A percentile compares a stretch with the other conserved stretches of the same genome.
Evolutionary conservation across 2,329 filamentous ascomycete species (phyloP).

Genomic region (Ophiosphaerella korrae): DNA sequence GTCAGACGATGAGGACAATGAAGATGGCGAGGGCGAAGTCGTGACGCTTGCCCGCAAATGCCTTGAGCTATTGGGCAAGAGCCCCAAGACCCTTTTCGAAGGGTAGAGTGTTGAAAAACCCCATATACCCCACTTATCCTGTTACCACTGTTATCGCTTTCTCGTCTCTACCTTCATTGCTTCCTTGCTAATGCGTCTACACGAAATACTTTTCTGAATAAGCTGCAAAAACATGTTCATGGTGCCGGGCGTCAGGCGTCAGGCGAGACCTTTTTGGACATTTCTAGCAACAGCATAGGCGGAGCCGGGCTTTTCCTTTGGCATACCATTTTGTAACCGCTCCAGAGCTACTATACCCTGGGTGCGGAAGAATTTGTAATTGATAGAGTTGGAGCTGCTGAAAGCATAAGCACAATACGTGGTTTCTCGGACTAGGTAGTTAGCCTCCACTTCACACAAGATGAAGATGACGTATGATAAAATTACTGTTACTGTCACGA

Average conservation of each 20-base stretch:
- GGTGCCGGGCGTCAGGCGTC: conserved; percentile 41
- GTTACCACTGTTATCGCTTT: conserved; percentile 16
- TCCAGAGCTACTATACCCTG: conserved; percentile 7
- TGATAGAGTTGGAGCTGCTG: conserved; percentile 23
- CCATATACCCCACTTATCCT: conserved; percentile 30
- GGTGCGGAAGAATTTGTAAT: conserved; percentile 30
- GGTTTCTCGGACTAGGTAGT: not conserved
- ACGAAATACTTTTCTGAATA: conserved; percentile 24
- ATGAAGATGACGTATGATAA: conserved; percentile 3
- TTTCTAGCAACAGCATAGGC: conserved; percentile 48
- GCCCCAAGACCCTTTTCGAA: conserved; percentile 80
- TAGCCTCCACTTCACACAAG: not conserved
- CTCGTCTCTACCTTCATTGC: conserved; percentile 24
- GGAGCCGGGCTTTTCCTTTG: conserved; percentile 41
- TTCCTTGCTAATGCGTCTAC: conserved; percentile 34
- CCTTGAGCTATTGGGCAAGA: conserved; percentile 81
- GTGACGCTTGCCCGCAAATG: conserved; percentile 89
- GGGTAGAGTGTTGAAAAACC: conserved; percentile 55
- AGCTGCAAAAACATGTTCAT: conserved; percentile 24
- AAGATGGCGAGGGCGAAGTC: conserved; percentile 91
- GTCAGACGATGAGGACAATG: conserved; percentile 81
- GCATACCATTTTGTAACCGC: conserved; percentile 40
- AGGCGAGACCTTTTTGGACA: conserved; percentile 33
- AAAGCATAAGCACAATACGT: not conserved
- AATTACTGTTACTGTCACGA: not conserved